These are phyloP conservation scores for Trichosporon sp. DNA, from an alignment of 1,284 basidiomycete species.

Conservation along the genomic window DNA sequence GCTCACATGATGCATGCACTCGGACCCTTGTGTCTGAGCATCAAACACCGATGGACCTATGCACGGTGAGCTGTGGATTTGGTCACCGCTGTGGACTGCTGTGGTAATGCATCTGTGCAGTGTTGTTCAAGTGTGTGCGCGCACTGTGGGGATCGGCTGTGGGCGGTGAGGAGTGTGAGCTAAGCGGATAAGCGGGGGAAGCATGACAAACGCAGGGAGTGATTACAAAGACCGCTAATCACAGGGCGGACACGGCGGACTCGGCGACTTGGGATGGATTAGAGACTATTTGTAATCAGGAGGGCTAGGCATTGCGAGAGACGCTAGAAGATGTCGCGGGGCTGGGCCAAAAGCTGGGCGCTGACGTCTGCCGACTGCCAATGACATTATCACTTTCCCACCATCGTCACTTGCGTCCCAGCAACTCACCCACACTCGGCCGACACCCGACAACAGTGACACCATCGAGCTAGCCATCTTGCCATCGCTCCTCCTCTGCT, in stretches of 20 bases:
- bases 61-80: not conserved
- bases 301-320: no score
- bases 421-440: not conserved
- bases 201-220: not conserved
- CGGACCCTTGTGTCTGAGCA: not conserved
- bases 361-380: conserved; percentile 11
- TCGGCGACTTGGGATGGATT: conserved; percentile 1
- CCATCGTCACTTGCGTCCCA: not conserved
- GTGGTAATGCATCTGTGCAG: not conserved
- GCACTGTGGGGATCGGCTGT: not conserved
- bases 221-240: not conserved
- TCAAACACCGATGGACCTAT: not conserved
- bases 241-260: not conserved
- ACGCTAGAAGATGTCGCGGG: not conserved
- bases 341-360: not conserved
- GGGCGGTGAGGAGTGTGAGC: not conserved
- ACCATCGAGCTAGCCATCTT: not conserved
- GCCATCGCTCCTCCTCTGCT: not conserved
- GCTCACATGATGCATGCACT: conserved; percentile 1
- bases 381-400: conserved; percentile 11
- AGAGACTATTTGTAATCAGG: not conserved
- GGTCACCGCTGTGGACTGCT: not conserved
- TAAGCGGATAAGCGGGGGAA: not conserved
- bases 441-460: not conserved
- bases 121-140: not conserved